Conservation (phyloP, 2,329 filamentous ascomycete species). For the Ceratocystis ficicola region DNA sequence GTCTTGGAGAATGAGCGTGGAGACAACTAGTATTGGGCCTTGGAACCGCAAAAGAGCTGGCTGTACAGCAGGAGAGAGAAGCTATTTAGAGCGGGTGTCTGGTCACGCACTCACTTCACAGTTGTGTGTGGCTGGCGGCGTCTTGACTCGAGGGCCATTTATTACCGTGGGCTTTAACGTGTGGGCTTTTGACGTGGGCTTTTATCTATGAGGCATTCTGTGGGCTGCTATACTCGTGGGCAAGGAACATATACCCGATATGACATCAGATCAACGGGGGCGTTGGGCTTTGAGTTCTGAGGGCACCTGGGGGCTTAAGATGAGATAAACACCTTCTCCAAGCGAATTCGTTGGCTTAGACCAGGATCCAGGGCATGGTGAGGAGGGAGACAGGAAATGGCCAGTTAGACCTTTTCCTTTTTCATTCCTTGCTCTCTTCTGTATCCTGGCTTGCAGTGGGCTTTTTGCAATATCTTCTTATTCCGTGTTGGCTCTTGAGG, state of each 20-base stretch:
- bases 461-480: constrained; percentile 14
- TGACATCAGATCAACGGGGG: neutral
- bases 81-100: neutral
- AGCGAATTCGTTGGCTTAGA: constrained; percentile 21
- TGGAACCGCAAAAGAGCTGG: neutral
- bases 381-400: neutral
- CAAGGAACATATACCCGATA: constrained; percentile 21
- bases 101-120: neutral
- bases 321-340: constrained; percentile 22
- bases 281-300: constrained; percentile 22
- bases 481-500: constrained; percentile 1
- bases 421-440: too few species aligned
- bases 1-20: neutral
- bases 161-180: constrained; percentile 21
- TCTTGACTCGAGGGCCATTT: constrained; percentile 15
- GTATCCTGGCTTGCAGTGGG: constrained; percentile 8
- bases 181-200: constrained; percentile 17
- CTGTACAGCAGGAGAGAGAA: neutral
- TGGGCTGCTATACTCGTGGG: constrained; percentile 23
- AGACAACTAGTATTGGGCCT: neutral
- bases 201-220: constrained; percentile 23
- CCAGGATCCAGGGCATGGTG: neutral
- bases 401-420: neutral
- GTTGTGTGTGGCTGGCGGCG: constrained; percentile 6
- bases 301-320: constrained; percentile 23